These are phyloP conservation scores for Basidiobolus meristosporus DNA, from an alignment of 371 early-diverging fungal species.

Conservation along the genomic window DNA sequence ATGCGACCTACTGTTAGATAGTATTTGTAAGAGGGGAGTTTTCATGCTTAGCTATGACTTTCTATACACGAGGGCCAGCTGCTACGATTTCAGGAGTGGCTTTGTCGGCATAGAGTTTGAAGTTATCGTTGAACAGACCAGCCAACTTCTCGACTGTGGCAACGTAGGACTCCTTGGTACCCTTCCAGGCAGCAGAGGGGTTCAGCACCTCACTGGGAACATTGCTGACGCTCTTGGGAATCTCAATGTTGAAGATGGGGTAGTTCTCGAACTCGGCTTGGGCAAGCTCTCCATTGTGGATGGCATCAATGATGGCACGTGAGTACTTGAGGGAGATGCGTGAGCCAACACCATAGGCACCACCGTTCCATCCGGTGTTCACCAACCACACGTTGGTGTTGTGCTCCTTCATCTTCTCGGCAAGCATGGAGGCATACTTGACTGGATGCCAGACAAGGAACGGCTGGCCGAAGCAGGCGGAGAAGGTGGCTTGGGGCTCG, in stretches of 20 bases:
- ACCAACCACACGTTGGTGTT: conserved; percentile 86
- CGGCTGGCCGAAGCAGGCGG: conserved; percentile 90
- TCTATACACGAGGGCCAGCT: conserved; percentile 36
- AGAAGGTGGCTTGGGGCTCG: conserved; percentile 88
- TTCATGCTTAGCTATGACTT: no score
- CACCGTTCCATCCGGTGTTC: conserved; percentile 98
- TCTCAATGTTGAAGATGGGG: conserved; percentile 67
- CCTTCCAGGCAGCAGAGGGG: conserved; percentile 74
- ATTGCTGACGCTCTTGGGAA: conserved; percentile 54
- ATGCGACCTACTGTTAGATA: no score
- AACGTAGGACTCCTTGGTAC: conserved; percentile 33
- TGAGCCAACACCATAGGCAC: conserved; percentile 73
- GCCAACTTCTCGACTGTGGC: conserved; percentile 60
- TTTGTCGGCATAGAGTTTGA: conserved; percentile 64
- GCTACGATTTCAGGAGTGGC: conserved; percentile 54
- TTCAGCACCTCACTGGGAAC: conserved; percentile 78
- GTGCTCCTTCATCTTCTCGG: conserved; percentile 78
- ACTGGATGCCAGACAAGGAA: no score
- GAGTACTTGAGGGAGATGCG: conserved; percentile 91
- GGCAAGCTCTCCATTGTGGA: conserved; percentile 79
- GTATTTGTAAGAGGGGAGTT: no score
- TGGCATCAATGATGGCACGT: conserved; percentile 91
- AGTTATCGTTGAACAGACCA: conserved; percentile 73
- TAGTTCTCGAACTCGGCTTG: conserved; percentile 60
- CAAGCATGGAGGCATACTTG: no score